Conservation (phyloP, 805 yeast genomes). For the Yarrowia osloensis region DNA sequence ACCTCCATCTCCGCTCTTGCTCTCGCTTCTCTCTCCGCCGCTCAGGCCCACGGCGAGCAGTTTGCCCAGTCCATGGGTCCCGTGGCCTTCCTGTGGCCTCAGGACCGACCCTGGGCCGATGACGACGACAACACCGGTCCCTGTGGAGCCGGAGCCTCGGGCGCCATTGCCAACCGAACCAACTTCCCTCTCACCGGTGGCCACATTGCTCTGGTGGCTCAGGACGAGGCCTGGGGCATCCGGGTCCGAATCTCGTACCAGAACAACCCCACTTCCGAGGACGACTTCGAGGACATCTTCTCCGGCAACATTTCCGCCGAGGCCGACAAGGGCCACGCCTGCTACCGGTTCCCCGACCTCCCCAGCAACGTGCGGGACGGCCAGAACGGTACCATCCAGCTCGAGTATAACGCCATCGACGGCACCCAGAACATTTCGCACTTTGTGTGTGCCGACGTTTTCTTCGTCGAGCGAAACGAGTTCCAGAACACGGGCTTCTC, state of each 20-base stretch:
- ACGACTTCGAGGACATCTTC: conserved; percentile 45
- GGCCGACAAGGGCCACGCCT: conserved; percentile 50
- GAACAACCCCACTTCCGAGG: conserved; percentile 45
- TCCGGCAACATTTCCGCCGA: conserved; percentile 45
- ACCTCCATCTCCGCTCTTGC: conserved; percentile 28
- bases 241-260: conserved; percentile 48
- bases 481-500: conserved; percentile 44
- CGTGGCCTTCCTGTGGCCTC: conserved; percentile 48
- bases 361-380: conserved; percentile 46
- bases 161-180: conserved; percentile 44
- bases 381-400: conserved; percentile 50
- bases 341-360: conserved; percentile 50
- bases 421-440: conserved; percentile 46
- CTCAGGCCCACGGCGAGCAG: conserved; percentile 44
- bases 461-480: conserved; percentile 47
- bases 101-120: conserved; percentile 50
- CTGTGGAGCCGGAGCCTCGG: conserved; percentile 48
- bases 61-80: conserved; percentile 47
- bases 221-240: conserved; percentile 47
- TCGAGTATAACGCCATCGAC: conserved; percentile 48
- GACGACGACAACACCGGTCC: conserved; percentile 51
- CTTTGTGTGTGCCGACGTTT: conserved; percentile 51
- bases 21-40: conserved; percentile 27
- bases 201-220: conserved; percentile 50
- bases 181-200: conserved; percentile 53